Base-by-base conservation (phyloP, 805 yeast genomes). In the Yamadazyma endophytica region DNA sequence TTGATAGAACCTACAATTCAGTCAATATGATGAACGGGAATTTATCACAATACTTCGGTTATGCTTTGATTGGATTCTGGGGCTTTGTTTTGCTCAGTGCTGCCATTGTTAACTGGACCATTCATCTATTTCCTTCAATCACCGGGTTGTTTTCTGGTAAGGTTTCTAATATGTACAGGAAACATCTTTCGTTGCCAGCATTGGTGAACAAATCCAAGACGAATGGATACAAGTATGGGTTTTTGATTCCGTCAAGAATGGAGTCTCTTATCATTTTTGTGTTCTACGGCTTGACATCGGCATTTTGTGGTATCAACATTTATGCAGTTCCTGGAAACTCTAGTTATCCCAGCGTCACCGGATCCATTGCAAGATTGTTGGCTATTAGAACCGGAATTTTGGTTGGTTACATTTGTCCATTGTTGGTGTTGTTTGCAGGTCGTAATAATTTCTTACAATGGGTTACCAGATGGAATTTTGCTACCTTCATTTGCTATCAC, bases 391-490 rank as follows among this genome's bases (percentile, higher is more conserved):
- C 74, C 3, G 82, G 76, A 26, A 39, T 75, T 13, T 54, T 74
- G 49, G 56, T 73, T 2, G 56, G 73, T 16, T 73, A 72, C 29
- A 34, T 75, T 21, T 62, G 77, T 35, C 89, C 90, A 1, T 54
- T 74, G 6, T 52, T 77, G 9, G 71, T 74, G 36, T 52, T 81
- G 30, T 79, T 83, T 54, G 88, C 86, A 4, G 80, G 81, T 13
- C 62, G 92, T 43, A 84, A 83, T 52, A 84, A 81, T 44, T 73
- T 83, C 9, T 58, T 82, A 42, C 68, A 72, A 36, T 58, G 55
- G 45, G 31, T 78, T 3, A 71, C 88, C 0, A 84, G 88, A 23
- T 56, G 52, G 61, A 60, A 43, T 32, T 62, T 37, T 29, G 51
- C 76, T 0, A 61, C 78, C 15, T 78, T 74, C 46, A 58, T 76